Conservation (phyloP, 2,329 filamentous ascomycete genomes). For the Diaporthe sp. region DNA sequence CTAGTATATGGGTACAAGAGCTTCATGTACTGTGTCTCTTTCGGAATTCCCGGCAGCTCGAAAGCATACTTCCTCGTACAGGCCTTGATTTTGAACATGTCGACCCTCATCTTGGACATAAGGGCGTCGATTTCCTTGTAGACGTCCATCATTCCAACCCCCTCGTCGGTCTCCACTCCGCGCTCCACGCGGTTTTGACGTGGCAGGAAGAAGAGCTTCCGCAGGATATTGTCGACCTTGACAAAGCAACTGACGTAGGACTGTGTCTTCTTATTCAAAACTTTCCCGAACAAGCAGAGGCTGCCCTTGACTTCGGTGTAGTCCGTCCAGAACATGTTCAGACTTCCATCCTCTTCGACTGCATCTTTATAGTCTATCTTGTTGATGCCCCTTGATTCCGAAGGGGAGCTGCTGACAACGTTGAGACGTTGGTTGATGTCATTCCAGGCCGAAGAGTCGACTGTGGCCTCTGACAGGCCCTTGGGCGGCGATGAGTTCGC, state of each 20-base stretch:
- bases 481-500: constrained; percentile 80
- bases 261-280: constrained; percentile 85
- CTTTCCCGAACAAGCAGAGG: constrained; percentile 95
- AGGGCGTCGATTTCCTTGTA: constrained; percentile 89
- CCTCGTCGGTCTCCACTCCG: constrained; percentile 78
- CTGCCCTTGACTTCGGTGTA: constrained; percentile 93
- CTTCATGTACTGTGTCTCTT: constrained; percentile 91
- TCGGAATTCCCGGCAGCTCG: constrained; percentile 87
- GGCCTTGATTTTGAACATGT: constrained; percentile 92
- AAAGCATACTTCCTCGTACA: constrained; percentile 95
- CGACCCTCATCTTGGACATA: constrained; percentile 88
- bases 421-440: constrained; percentile 87
- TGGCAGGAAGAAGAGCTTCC: constrained; percentile 93
- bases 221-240: constrained; percentile 92
- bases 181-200: constrained; percentile 68
- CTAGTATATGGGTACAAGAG: constrained; percentile 94
- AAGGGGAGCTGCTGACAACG: constrained; percentile 78
- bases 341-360: constrained; percentile 91
- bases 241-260: constrained; percentile 91
- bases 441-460: constrained; percentile 91
- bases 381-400: constrained; percentile 73
- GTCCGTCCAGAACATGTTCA: constrained; percentile 97
- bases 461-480: constrained; percentile 60
- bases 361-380: constrained; percentile 87
- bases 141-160: constrained; percentile 88